Percentiles rank a stretch among this genome's conserved stretches.
Conservation (phyloP, 208 protist species). For the Entamoeba invadens region DNA sequence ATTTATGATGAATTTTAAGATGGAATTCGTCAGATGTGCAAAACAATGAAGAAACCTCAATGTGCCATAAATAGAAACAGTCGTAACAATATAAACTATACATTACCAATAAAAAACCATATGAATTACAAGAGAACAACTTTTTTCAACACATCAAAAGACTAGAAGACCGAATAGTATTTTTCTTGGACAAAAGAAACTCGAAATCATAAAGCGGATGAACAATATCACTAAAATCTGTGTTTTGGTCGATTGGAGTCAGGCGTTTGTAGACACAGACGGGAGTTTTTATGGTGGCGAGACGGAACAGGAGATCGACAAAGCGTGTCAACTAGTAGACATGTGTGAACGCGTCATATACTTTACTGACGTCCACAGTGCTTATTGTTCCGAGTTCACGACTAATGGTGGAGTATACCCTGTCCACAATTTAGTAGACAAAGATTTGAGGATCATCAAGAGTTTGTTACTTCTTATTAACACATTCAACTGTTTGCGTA, state of each 20-base stretch:
- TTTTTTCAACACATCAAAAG: no score
- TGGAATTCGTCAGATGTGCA: no score
- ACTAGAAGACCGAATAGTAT: no score
- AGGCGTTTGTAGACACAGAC: not conserved
- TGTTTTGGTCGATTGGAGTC: not conserved
- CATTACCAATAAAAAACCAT: no score
- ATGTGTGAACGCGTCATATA: not conserved
- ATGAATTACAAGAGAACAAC: no score
- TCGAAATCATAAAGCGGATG: no score
- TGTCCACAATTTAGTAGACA: not conserved
- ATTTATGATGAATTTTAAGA: no score
- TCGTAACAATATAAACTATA: no score
- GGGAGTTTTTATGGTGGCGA: not conserved
- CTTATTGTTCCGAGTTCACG: not conserved
- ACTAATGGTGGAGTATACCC: not conserved
- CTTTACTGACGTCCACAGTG: not conserved
- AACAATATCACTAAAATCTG: not conserved
- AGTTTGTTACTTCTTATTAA: not conserved
- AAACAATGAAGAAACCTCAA: no score
- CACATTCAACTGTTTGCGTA: no score
- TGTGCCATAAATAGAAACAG: no score
- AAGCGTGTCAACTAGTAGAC: not conserved
- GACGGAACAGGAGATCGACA: not conserved
- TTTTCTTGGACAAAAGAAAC: no score
- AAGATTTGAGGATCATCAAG: not conserved